These are phyloP conservation scores for Fusarium continuum DNA, from an alignment of 2,329 filamentous ascomycete genomes.

Conservation along the genomic window DNA sequence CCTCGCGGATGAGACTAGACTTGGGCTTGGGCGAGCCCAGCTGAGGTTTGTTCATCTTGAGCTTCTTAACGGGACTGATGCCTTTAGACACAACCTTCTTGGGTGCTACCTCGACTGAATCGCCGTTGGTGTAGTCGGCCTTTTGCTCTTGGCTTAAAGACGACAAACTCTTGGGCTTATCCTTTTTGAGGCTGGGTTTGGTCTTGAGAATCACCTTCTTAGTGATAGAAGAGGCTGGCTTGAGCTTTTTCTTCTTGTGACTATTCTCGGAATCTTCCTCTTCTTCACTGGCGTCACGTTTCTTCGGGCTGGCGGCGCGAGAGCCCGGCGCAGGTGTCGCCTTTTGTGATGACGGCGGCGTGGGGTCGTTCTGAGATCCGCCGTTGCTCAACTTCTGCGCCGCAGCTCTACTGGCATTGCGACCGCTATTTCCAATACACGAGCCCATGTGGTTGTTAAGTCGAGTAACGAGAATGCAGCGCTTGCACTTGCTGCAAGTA, in stretches of 20 bases:
- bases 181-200: slow-evolving; percentile 61
- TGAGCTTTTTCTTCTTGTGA: slow-evolving; percentile 68
- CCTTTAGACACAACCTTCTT: slow-evolving; percentile 50
- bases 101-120: slow-evolving; percentile 46
- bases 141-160: slow-evolving; percentile 61
- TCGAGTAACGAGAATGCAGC: slow-evolving; percentile 70
- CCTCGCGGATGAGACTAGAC: slow-evolving; percentile 54
- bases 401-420: slow-evolving; percentile 69
- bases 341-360: slow-evolving; percentile 70
- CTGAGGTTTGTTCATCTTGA: slow-evolving; percentile 56
- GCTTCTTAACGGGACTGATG: slow-evolving; percentile 54
- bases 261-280: slow-evolving; percentile 61
- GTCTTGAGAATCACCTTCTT: slow-evolving; percentile 68
- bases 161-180: slow-evolving; percentile 63
- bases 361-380: slow-evolving; percentile 63
- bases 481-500: slow-evolving; percentile 74
- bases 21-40: slow-evolving; percentile 61
- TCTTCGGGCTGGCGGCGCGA: slow-evolving; percentile 63
- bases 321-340: slow-evolving; percentile 67
- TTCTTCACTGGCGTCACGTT: slow-evolving; percentile 66
- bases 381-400: slow-evolving; percentile 71
- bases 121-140: slow-evolving; percentile 44
- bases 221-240: slow-evolving; percentile 51
- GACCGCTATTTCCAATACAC: slow-evolving; percentile 72
- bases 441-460: slow-evolving; percentile 75